Conservation (phyloP, 1,284 basidiomycete genomes). For the Sparassis latifolia region DNA sequence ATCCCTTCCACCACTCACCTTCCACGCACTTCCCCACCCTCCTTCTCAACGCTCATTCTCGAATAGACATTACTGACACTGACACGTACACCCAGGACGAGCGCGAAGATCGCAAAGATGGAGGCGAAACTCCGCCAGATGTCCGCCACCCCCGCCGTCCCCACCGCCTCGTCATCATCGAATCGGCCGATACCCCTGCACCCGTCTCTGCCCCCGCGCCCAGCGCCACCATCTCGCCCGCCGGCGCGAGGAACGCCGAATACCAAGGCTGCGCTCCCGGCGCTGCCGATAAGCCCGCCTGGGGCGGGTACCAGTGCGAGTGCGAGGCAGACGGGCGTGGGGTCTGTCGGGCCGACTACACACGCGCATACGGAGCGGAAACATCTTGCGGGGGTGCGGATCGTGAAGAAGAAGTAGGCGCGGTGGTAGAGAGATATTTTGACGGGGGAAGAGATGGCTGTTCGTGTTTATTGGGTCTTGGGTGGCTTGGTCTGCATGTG, state of each 20-base stretch:
- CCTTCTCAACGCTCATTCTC: too few relatives aligned
- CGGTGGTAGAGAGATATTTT: not conserved
- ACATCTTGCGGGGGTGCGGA: not conserved
- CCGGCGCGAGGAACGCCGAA: not conserved
- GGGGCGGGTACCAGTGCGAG: too few relatives aligned
- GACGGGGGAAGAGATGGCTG: not conserved
- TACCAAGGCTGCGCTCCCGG: not conserved
- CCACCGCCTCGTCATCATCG: constrained; percentile 13
- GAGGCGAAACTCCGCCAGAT: constrained; percentile 90
- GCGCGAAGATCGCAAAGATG: constrained; percentile 89
- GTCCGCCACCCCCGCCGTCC: constrained; percentile 32
- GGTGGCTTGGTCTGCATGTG: not conserved
- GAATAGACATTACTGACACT: not conserved
- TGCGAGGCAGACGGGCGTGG: not conserved
- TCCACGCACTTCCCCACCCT: too few relatives aligned
- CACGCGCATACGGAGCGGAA: not conserved
- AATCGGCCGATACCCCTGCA: constrained; percentile 27
- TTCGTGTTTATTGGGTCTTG: not conserved
- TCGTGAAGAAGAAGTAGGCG: not conserved
- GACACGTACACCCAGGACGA: constrained; percentile 44
- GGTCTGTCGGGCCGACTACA: not conserved
- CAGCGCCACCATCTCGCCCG: constrained; percentile 1
- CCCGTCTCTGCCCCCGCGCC: constrained; percentile 44
- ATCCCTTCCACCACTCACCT: too few relatives aligned
- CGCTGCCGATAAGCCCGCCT: not conserved